Conservation (phyloP, 2,329 filamentous ascomycete species). For the Neonectria coccinea region DNA sequence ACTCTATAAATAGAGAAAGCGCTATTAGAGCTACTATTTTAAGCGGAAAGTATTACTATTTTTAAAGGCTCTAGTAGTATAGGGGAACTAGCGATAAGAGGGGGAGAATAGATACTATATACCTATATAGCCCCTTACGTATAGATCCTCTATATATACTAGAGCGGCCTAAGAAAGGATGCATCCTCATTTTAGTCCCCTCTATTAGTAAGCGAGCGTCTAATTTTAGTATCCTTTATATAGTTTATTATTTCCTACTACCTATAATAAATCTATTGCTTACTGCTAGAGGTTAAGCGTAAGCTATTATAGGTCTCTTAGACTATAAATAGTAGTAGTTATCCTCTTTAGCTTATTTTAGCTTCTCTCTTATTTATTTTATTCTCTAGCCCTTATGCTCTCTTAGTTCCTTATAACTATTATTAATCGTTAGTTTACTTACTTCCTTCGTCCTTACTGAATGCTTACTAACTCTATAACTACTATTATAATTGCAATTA, state of each 20-base stretch:
- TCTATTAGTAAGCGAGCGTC: background rate
- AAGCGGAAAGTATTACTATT: conserved; percentile 27
- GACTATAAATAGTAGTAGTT: background rate
- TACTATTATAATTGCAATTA: background rate
- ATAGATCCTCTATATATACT: background rate
- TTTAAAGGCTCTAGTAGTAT: conserved; percentile 19
- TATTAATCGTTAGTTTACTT: background rate
- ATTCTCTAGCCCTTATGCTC: background rate
- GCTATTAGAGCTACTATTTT: conserved; percentile 23
- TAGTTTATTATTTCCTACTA: background rate
- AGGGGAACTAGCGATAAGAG: conserved; percentile 5
- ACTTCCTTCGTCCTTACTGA: background rate
- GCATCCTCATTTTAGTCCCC: background rate
- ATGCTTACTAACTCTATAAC: conserved; percentile 10
- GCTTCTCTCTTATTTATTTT: background rate
- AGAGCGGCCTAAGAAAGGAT: too few relatives aligned
- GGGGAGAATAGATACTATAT: conserved; percentile 12
- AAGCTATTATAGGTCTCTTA: background rate
- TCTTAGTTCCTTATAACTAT: background rate
- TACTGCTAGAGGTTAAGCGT: background rate
- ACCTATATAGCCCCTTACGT: background rate
- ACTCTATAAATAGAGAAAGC: conserved; percentile 22
- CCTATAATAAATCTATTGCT: background rate
- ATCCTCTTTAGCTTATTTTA: background rate
- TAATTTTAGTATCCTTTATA: background rate